phyloP scores from a whole-genome alignment of 345 rosid species.

The Atalantia buxifolia region DNA sequence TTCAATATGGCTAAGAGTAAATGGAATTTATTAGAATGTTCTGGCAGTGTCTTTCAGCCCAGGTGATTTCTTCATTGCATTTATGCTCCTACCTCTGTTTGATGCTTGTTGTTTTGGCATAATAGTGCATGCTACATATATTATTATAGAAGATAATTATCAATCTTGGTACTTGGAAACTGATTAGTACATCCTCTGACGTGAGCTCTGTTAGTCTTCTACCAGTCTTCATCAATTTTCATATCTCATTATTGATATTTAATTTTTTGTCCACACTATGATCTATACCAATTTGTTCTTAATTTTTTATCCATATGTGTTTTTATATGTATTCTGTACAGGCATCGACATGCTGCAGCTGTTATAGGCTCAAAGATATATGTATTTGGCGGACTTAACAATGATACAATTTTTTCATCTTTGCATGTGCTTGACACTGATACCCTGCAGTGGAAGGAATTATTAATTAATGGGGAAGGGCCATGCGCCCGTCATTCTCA shows the following conservation, averaged over 20 bases:
- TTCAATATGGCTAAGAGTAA: conserved; percentile 39
- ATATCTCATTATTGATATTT: conserved; percentile 2
- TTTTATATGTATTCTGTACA: conserved; percentile 27
- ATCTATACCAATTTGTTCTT: not conserved
- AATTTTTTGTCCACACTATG: not conserved
- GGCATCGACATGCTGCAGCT: conserved; percentile 93
- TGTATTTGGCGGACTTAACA: conserved; percentile 77
- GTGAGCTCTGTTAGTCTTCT: not conserved
- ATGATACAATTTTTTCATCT: conserved; percentile 51
- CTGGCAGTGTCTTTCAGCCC: conserved; percentile 55
- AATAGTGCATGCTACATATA: not conserved
- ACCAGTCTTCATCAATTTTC: not conserved
- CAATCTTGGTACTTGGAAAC: not conserved
- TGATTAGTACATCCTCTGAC: not conserved
- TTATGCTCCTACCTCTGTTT: conserved; percentile 3
- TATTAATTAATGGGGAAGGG: conserved; percentile 45
- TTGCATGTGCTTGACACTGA: conserved; percentile 51
- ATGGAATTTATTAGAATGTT: conserved; percentile 60
- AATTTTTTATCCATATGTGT: not conserved
- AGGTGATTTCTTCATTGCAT: conserved; percentile 40
- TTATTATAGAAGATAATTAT: not conserved
- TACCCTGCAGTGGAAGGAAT: conserved; percentile 61
- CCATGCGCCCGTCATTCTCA: conserved; percentile 92
- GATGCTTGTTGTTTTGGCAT: not conserved
- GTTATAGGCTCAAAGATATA: conserved; percentile 65